These are phyloP conservation scores for Fusarium sp. DNA, from an alignment of 2,329 filamentous ascomycete species.

Conservation along the genomic window DNA sequence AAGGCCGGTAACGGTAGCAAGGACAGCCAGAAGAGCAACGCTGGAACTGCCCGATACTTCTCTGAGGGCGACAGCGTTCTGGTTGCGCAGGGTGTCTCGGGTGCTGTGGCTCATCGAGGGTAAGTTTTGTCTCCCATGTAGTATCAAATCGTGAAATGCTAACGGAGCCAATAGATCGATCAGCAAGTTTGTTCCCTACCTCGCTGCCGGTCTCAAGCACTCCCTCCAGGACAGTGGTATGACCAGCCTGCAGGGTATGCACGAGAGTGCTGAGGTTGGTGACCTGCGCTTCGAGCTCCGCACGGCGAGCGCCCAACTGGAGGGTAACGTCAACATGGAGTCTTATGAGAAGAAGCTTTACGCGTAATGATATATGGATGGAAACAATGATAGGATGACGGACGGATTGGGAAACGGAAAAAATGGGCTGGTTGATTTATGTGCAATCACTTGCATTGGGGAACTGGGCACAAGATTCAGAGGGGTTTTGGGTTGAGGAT, in stretches of 20 bases:
- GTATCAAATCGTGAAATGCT: slow-evolving; percentile 41
- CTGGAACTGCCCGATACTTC: slow-evolving; percentile 97
- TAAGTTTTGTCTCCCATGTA: slow-evolving; percentile 51
- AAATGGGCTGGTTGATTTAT: slow-evolving; percentile 31
- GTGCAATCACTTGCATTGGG: slow-evolving; percentile 40
- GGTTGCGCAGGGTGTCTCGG: slow-evolving; percentile 96
- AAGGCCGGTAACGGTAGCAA: slow-evolving; percentile 83
- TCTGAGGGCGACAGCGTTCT: slow-evolving; percentile 95
- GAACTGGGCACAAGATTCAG: slow-evolving; percentile 37
- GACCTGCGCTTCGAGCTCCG: slow-evolving; percentile 92
- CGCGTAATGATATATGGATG: slow-evolving; percentile 68
- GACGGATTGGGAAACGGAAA: slow-evolving; percentile 31
- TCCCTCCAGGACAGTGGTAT: slow-evolving; percentile 95
- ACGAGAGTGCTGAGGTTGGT: slow-evolving; percentile 79
- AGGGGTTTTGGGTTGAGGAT: slow-evolving; percentile 36
- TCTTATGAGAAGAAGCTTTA: slow-evolving; percentile 99
- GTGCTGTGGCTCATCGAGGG: slow-evolving; percentile 82
- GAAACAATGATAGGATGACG: slow-evolving; percentile 35
- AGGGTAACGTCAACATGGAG: slow-evolving; percentile 98
- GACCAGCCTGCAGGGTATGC: slow-evolving; percentile 82
- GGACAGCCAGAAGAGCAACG: slow-evolving; percentile 85
- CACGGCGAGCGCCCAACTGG: slow-evolving; percentile 93
- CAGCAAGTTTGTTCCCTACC: slow-evolving; percentile 95
- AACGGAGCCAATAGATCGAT: slow-evolving; percentile 71
- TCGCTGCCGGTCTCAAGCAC: slow-evolving; percentile 96